Conservation (phyloP, 2,329 filamentous ascomycete genomes). For the Apiospora hydei region DNA sequence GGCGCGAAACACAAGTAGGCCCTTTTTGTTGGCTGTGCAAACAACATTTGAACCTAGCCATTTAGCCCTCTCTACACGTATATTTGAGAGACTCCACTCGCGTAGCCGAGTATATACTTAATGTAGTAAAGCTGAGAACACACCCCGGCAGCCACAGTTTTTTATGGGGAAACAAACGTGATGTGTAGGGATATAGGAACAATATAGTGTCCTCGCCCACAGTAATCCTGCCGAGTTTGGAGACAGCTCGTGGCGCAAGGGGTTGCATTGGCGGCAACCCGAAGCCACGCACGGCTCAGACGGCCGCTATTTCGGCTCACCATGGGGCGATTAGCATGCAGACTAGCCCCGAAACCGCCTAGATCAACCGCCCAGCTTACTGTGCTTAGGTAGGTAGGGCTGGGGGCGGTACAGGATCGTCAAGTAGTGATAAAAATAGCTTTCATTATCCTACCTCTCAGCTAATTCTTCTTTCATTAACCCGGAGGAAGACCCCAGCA, state of each 20-base stretch:
- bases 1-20: background rate
- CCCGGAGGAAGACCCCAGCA: background rate
- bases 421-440: constrained; percentile 3
- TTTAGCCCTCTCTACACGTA: background rate
- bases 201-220: background rate
- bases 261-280: background rate
- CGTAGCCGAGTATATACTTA: background rate
- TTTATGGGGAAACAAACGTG: background rate
- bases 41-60: background rate
- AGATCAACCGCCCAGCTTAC: background rate
- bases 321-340: constrained; percentile 3
- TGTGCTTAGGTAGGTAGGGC: background rate
- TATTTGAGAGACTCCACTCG: background rate
- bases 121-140: background rate
- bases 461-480: background rate
- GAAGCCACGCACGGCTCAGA: constrained; percentile 6
- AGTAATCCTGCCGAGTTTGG: background rate
- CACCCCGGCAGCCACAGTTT: background rate
- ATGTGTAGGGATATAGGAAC: background rate
- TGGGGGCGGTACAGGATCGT: background rate
- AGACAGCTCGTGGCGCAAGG: background rate
- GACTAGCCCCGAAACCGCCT: constrained; percentile 9
- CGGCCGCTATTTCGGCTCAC: constrained; percentile 6
- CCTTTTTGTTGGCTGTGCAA: background rate
- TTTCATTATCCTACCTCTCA: background rate